These are phyloP conservation scores for Singerocomus inundabilis DNA, from an alignment of 1,284 basidiomycete species.

Conservation along the genomic window DNA sequence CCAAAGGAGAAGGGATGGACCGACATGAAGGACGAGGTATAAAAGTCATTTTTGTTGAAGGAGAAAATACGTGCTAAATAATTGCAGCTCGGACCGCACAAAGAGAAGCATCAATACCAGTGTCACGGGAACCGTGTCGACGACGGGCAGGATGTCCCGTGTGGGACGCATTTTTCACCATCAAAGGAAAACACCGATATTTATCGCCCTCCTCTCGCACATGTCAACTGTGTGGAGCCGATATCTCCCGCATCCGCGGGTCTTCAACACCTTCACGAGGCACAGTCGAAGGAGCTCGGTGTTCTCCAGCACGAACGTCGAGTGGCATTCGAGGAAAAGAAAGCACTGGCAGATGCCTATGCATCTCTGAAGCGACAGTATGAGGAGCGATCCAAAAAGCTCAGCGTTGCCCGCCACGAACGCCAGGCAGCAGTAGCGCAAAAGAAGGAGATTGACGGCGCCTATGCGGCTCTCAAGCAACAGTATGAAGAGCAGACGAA, in stretches of 20 bases:
- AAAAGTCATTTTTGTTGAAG: too few species aligned
- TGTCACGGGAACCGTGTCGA: neutral
- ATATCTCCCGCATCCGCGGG: neutral
- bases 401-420: constrained; percentile 5
- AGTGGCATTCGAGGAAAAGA: constrained; percentile 9
- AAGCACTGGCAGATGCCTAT: neutral
- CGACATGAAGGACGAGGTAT: constrained; percentile 11
- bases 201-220: neutral
- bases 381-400: constrained; percentile 10
- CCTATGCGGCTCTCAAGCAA: constrained; percentile 1
- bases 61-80: neutral
- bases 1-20: neutral
- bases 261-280: constrained; percentile 6
- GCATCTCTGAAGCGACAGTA: constrained; percentile 1
- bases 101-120: neutral
- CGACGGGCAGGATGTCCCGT: neutral
- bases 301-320: constrained; percentile 3
- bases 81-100: neutral
- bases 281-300: constrained; percentile 8
- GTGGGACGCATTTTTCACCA: neutral
- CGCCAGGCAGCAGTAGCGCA: constrained; percentile 2
- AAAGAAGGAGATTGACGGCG: constrained; percentile 1
- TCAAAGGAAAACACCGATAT: neutral
- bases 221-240: neutral
- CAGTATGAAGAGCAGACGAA: constrained; percentile 13